Evolutionary conservation across 768 basidiomycete genomes (phyloP).

Genomic region (Pleurotus ostreatus): DNA sequence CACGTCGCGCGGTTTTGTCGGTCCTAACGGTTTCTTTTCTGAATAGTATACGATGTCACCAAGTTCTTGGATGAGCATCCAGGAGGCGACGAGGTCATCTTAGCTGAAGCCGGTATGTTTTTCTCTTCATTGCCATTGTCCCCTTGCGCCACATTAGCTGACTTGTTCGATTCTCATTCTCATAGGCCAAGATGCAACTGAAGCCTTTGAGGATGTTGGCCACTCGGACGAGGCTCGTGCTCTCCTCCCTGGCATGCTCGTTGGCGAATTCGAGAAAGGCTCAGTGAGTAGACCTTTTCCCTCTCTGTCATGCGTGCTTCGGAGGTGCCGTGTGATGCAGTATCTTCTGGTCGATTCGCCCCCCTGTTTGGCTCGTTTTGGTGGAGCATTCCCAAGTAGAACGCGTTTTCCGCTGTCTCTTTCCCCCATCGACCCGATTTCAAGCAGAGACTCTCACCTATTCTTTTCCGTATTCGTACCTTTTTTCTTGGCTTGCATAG

Average conservation of each 20-base stretch:
- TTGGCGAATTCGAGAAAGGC: conserved; percentile 79
- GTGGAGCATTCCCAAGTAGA: too few species aligned
- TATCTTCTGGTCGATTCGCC: conserved; percentile 4
- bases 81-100: conserved; percentile 96
- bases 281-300: conserved; percentile 40
- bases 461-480: too few species aligned
- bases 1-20: conserved; percentile 26
- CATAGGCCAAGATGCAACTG: conserved; percentile 90
- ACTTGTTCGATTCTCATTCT: conserved; percentile 11
- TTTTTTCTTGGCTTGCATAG: too few species aligned
- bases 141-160: conserved; percentile 5
- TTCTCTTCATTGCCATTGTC: conserved; percentile 9
- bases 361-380: too few species aligned
- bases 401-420: too few species aligned
- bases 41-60: conserved; percentile 85
- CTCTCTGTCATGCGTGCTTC: conserved; percentile 7
- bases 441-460: background rate
- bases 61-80: conserved; percentile 99
- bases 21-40: conserved; percentile 10
- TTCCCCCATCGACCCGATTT: background rate
- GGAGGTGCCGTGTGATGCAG: conserved; percentile 1
- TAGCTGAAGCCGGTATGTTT: conserved; percentile 83
- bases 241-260: conserved; percentile 70
- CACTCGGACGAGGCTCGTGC: conserved; percentile 97
- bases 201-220: conserved; percentile 98